Evolutionary conservation across 1,284 basidiomycete genomes (phyloP), one percentile per base, ranked within the genome.

Genomic region (Apiotrichum gamsii): DNA sequence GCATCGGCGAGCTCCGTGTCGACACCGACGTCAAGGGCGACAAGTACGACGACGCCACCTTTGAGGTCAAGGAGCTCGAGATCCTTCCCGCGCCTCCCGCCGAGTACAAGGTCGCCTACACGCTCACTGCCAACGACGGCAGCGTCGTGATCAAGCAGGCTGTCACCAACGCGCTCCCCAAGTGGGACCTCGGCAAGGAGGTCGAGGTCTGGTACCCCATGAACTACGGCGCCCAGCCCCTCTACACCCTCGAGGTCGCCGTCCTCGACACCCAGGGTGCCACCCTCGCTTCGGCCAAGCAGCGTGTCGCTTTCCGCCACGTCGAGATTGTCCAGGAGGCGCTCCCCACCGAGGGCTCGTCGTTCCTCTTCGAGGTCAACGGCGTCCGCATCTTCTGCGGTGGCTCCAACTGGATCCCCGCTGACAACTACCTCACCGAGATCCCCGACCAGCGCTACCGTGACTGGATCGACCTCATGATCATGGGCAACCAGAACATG

Each of bases 321-420:
- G 83, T 78, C 23, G 72, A 77, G 19, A 72, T 93, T 20, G 77
- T 93, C 0, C 83, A 93, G 71, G 83, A 88, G 25, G 77, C 81
- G 32, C 75, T 93, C 4, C 61, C 40, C 35, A 30, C 16, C 10
- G 37, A 34, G 8, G 89, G 89, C 2, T 78, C 82, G 11, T 82
- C 83, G 0, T 94, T 93, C 77, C 69, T 89, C 31, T 95, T 95
- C 67, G 84, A 90, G 65, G 78, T 94, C 61, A 94, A 94, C 69
- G 87, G 87, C 41, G 74, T 87, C 52, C 77, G 85, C 36, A 77
- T 93, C n/a, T 95, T 94, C 66, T 85, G 84, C 60, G 90, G 87
- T 53, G 89, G 84, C 78, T 87, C 85, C 2, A 94, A 93, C 67
- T 94, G 90, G 90, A 93, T 94, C 59, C 90, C 90, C 3, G 85